These are phyloP conservation scores for Thuja plicata DNA, from an alignment of 83 land plant species.

Conservation along the genomic window DNA sequence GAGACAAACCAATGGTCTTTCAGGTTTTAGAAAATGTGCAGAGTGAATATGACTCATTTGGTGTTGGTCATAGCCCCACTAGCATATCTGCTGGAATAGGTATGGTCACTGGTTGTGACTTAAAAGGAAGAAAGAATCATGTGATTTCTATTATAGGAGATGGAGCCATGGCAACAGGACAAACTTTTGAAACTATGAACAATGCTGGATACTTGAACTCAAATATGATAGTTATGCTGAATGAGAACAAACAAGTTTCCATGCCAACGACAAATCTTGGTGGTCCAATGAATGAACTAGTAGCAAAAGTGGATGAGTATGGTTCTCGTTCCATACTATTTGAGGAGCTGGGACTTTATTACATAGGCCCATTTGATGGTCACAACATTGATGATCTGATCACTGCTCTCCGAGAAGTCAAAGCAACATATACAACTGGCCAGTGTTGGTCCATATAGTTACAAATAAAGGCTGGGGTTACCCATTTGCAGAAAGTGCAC, in stretches of 20 bases:
- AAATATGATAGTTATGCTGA: slow-evolving; percentile 79
- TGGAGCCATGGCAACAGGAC: slow-evolving; percentile 89
- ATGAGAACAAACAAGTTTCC: slow-evolving; percentile 80
- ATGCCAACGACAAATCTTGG: slow-evolving; percentile 75
- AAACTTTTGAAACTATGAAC: slow-evolving; percentile 85
- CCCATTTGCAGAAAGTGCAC: slow-evolving; percentile 69
- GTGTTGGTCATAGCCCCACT: slow-evolving; percentile 73
- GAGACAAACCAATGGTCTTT: slow-evolving; percentile 70
- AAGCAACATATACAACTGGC: slow-evolving; percentile 74
- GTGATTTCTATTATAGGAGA: slow-evolving; percentile 81
- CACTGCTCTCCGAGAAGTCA: slow-evolving; percentile 66
- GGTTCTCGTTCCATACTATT: slow-evolving; percentile 68
- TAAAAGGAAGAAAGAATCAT: slow-evolving; percentile 60
- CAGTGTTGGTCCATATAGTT: slow-evolving; percentile 73
- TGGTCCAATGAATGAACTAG: slow-evolving; percentile 70
- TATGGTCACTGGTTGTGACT: slow-evolving; percentile 84
- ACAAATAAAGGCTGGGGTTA: slow-evolving; percentile 86
- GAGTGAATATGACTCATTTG: slow-evolving; percentile 70
- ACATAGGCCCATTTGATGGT: slow-evolving; percentile 85
- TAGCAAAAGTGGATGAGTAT: slow-evolving; percentile 82
- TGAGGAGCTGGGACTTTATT: slow-evolving; percentile 84
- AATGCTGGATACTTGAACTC: slow-evolving; percentile 82
- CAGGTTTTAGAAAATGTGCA: slow-evolving; percentile 74
- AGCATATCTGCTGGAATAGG: slow-evolving; percentile 77
- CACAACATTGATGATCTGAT: slow-evolving; percentile 72